Conservation (phyloP, 805 yeast species). For the Yamadazyma laniorum region DNA sequence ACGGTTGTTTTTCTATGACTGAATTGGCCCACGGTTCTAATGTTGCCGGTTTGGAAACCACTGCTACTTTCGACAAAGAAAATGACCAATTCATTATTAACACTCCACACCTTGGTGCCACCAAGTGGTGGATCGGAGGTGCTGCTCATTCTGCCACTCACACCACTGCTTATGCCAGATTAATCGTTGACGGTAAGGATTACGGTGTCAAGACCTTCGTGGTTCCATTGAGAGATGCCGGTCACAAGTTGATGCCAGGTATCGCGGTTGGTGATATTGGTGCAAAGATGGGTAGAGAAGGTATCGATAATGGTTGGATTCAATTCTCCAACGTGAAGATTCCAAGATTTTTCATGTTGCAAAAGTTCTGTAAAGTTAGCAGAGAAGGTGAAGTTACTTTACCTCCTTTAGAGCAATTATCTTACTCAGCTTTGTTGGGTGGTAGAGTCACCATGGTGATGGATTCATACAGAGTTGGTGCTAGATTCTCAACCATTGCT, state of each 20-base stretch:
- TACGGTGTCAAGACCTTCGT: slow-evolving; percentile 47
- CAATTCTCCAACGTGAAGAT: slow-evolving; percentile 44
- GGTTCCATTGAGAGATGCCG: slow-evolving; percentile 45
- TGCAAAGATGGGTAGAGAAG: slow-evolving; percentile 49
- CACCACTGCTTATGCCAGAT: slow-evolving; percentile 40
- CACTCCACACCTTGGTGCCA: slow-evolving; percentile 49
- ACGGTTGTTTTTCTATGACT: slow-evolving; percentile 64
- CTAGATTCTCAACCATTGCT: slow-evolving; percentile 43
- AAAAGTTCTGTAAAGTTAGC: slow-evolving; percentile 41
- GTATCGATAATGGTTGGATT: slow-evolving; percentile 50
- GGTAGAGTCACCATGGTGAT: slow-evolving; percentile 47
- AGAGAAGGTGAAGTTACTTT: slow-evolving; percentile 39
- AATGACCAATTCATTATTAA: slow-evolving; percentile 43
- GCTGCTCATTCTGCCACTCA: slow-evolving; percentile 50
- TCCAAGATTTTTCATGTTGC: slow-evolving; percentile 47
- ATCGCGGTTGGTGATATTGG: slow-evolving; percentile 47
- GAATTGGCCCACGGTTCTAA: slow-evolving; percentile 66
- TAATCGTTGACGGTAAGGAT: slow-evolving; percentile 43
- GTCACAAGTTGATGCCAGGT: slow-evolving; percentile 44
- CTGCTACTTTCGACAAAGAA: slow-evolving; percentile 43
- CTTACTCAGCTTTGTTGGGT: slow-evolving; percentile 42
- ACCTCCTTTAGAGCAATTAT: slow-evolving; percentile 47
- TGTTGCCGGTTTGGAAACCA: slow-evolving; percentile 57
- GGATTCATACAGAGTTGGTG: slow-evolving; percentile 43
- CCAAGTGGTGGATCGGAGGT: slow-evolving; percentile 53